Evolutionary conservation across 257 asterid species (phyloP).

Genomic region (Solanum piurae): DNA sequence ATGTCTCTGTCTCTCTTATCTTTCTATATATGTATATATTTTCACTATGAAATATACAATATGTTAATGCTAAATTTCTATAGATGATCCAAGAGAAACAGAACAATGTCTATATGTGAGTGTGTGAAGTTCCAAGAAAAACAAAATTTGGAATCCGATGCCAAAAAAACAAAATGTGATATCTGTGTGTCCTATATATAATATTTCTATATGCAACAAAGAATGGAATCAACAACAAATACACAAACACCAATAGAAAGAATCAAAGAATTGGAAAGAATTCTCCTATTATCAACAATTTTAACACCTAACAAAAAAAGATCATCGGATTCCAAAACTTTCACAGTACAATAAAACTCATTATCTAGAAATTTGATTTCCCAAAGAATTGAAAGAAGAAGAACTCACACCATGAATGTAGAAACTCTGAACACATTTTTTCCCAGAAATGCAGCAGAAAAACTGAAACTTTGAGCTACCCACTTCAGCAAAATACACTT

Average conservation of each 20-base stretch:
- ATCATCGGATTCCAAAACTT: conserved; percentile 87
- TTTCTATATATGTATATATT: not conserved
- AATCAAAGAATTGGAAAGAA: conserved; percentile 57
- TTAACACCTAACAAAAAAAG: conserved; percentile 21
- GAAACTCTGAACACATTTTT: conserved; percentile 23
- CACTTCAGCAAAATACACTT: conserved; percentile 8
- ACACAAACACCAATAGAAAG: conserved; percentile 25
- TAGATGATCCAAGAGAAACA: conserved; percentile 60
- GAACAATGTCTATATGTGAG: conserved; percentile 42
- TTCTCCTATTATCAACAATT: conserved; percentile 24
- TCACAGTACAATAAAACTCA: conserved; percentile 31
- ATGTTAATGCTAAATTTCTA: conserved; percentile 5
- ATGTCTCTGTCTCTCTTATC: conserved; percentile 8
- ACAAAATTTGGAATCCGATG: conserved; percentile 83
- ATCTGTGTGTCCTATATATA: conserved; percentile 45
- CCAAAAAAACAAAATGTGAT: conserved; percentile 27
- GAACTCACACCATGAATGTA: conserved; percentile 18
- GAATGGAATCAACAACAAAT: conserved; percentile 33
- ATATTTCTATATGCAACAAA: conserved; percentile 56
- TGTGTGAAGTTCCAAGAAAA: conserved; percentile 47
- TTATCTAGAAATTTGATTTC: conserved; percentile 11
- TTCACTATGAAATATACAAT: not conserved
- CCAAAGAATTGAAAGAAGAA: not conserved
- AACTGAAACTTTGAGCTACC: conserved; percentile 14
- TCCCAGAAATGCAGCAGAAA: conserved; percentile 31